Evolutionary conservation across 2,329 filamentous ascomycete genomes (phyloP), one percentile per base, ranked within the genome.

Genomic region (Talaromyces sp.): DNA sequence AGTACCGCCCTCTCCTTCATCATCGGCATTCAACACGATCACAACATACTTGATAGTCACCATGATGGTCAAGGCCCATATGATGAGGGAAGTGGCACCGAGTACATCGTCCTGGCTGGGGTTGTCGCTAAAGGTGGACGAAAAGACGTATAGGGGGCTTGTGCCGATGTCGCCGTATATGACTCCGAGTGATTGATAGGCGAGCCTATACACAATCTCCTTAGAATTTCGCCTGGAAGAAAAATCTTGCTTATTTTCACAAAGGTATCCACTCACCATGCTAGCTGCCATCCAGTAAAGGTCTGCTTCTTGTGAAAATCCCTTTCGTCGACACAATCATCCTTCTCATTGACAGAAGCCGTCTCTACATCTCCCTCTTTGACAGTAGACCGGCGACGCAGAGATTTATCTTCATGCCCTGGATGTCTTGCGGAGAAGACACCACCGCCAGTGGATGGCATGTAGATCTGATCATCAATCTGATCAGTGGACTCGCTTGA

Each of bases 131-230:
- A 87, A 87, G 1, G 83, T 85, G 0, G 80, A 82, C 5, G 84
- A 86, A 69, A 78, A 86, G 27, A 86, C 85, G 70, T 87, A 87
- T 3, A 87, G 79, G 2, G 85, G 84, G 50, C 80, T 83, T 6
- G 84, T 87, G 22, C 84, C 84, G 66, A 87, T 86, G 66, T 87
- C 84, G n/a, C 84, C 84, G 66, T 86, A 86, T 61, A 86, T 86
- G 65, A 86, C 84, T 39, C 85, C 85, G 37, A 82, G 80, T 1
- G 81, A 83, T 68, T 86, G 83, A 70, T 86, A 87, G 8, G 84
- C 81, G 14, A 85, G 78, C 76, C 80, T 74, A 16, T 14, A 14
- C 10, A 13, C 19, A 41, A 19, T 16, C n/a, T 11, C 16, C 16
- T 37, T 37, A 39, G 24, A 8, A 6, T n/a, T 50, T 50, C 14